Conservation (phyloP, 2,329 filamentous ascomycete genomes). For the Claviceps purpurea region DNA sequence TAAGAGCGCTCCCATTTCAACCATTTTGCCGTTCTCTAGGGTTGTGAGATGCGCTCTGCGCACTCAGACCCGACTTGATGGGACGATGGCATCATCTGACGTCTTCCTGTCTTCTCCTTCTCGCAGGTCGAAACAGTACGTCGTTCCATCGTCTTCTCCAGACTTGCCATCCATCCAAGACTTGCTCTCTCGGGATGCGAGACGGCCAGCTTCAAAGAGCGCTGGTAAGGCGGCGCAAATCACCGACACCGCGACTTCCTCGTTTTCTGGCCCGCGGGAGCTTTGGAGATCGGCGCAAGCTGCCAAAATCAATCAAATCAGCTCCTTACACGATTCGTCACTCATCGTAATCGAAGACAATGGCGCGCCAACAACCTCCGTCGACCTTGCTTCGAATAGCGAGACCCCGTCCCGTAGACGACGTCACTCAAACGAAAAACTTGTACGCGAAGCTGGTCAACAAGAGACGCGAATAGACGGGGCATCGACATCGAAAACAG, state of each 20-base stretch:
- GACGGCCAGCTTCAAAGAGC: slow-evolving; percentile 19
- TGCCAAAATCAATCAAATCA: slow-evolving; percentile 1
- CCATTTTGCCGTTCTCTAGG: slow-evolving; percentile 17
- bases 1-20: background rate
- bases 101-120: slow-evolving; percentile 18
- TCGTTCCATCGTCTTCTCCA: slow-evolving; percentile 36
- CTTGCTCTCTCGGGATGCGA: slow-evolving; percentile 25
- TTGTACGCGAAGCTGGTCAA: background rate
- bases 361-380: slow-evolving; percentile 1
- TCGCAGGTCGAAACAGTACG: slow-evolving; percentile 18
- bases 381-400: background rate
- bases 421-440: background rate
- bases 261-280: slow-evolving; percentile 29
- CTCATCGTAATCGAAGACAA: slow-evolving; percentile 2
- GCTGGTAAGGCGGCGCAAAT: slow-evolving; percentile 25
- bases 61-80: slow-evolving; percentile 18
- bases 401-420: background rate
- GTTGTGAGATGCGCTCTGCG: slow-evolving; percentile 33
- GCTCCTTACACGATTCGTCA: background rate
- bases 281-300: slow-evolving; percentile 22
- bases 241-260: slow-evolving; percentile 20
- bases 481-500: background rate
- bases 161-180: slow-evolving; percentile 39
- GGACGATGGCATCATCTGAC: slow-evolving; percentile 21
- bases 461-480: background rate